Percentiles rank a stretch among this genome's conserved stretches.
phyloP scores from a whole-genome alignment of 441 rosid species.

The Gossypium schwendimanii region DNA sequence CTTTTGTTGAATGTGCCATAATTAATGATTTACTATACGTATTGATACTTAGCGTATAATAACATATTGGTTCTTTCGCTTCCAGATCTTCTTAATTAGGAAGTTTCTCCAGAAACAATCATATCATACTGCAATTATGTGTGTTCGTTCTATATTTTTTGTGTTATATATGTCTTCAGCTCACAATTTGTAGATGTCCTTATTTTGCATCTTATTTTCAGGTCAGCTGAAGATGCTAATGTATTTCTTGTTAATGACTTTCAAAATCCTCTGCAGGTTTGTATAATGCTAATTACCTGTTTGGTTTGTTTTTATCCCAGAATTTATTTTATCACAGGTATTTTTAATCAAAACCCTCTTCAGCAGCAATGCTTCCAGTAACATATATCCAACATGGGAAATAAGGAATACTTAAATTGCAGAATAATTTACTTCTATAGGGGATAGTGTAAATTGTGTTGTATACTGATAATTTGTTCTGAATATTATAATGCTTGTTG shows the following conservation, averaged over 20 bases:
- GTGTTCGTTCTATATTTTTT: not conserved
- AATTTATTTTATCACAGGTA: not conserved
- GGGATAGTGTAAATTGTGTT: not conserved
- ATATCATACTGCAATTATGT: not conserved
- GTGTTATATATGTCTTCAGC: not conserved
- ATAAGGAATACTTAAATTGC: not conserved
- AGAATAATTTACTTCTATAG: not conserved
- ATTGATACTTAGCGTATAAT: not conserved
- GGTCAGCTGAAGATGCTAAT: conserved; percentile 88
- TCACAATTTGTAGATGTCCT: conserved; percentile 12
- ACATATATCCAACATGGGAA: not conserved
- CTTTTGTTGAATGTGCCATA: not conserved
- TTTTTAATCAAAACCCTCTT: not conserved
- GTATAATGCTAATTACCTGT: conserved; percentile 7
- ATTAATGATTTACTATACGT: not conserved
- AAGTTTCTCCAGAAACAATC: not conserved
- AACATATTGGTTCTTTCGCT: not conserved
- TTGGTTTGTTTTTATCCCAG: not conserved
- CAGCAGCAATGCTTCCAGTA: not conserved
- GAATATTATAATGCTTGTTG: conserved; percentile 21
- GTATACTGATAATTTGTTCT: not conserved
- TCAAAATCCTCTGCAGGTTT: conserved; percentile 86
- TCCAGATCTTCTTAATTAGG: not conserved
- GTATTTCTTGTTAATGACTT: conserved; percentile 88
- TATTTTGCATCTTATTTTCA: conserved; percentile 27